Conservation (phyloP, 306 rosid species). For the Begonia masoniana region DNA sequence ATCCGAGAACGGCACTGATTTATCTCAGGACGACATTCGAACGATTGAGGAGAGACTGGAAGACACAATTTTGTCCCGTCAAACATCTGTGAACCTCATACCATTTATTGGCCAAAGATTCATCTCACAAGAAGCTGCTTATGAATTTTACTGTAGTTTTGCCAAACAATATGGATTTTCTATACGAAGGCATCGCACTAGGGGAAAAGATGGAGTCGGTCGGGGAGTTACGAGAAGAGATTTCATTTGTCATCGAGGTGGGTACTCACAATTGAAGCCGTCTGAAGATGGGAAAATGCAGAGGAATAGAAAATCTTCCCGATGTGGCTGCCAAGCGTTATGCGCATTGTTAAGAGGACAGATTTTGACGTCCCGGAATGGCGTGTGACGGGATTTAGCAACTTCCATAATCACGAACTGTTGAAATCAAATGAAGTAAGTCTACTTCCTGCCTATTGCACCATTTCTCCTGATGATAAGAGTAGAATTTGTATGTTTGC, state of each 20-base stretch:
- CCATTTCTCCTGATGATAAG: constrained; percentile 75
- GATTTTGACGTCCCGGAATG: constrained; percentile 83
- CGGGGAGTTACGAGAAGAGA: constrained; percentile 82
- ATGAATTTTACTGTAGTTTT: constrained; percentile 77
- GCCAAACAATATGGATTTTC: constrained; percentile 83
- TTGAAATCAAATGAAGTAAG: constrained; percentile 50
- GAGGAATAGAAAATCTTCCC: constrained; percentile 70
- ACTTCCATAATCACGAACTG: constrained; percentile 65
- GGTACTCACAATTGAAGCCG: constrained; percentile 72
- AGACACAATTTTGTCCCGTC: constrained; percentile 61
- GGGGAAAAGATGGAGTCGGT: constrained; percentile 91
- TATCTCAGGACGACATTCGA: constrained; percentile 64
- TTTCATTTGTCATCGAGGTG: constrained; percentile 83
- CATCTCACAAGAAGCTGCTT: constrained; percentile 79
- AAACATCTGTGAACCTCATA: constrained; percentile 67
- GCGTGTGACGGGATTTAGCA: constrained; percentile 87
- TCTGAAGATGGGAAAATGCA: constrained; percentile 72
- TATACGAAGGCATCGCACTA: constrained; percentile 68
- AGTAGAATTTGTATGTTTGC: constrained; percentile 81
- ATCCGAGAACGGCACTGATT: constrained; percentile 63
- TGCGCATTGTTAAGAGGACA: constrained; percentile 71
- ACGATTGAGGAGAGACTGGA: constrained; percentile 50
- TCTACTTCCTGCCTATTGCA: constrained; percentile 50
- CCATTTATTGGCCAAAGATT: constrained; percentile 79
- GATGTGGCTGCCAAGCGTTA: constrained; percentile 82